Percentiles rank a stretch among this genome's conserved stretches.
Evolutionary conservation across 805 yeast genomes (phyloP).

Genomic region (Sugiyamaella qingdaonensis): DNA sequence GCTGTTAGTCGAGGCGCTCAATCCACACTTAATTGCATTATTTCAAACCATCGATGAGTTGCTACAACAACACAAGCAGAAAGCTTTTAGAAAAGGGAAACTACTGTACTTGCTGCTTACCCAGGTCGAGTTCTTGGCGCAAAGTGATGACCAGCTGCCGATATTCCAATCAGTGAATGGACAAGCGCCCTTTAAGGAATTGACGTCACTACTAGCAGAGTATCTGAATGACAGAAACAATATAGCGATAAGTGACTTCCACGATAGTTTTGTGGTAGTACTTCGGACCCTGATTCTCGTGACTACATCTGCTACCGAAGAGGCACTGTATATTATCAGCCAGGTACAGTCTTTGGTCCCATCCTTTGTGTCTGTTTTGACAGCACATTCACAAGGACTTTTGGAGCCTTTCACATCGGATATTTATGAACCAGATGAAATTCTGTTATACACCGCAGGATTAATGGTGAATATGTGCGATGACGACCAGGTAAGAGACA

Average conservation of each 20-base stretch:
- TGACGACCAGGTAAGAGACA: not conserved
- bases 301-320: not conserved
- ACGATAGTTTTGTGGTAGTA: not conserved
- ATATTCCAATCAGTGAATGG: not conserved
- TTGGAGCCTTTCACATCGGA: not conserved
- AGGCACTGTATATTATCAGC: not conserved
- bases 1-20: not conserved
- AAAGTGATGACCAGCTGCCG: not conserved
- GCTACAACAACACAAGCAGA: not conserved
- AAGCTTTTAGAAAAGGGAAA: not conserved
- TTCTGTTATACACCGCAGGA: slow-evolving; percentile 5
- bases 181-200: not conserved
- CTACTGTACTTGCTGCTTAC: not conserved
- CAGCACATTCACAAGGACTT: not conserved
- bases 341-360: not conserved
- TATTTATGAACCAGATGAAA: not conserved
- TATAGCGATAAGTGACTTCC: not conserved
- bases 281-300: not conserved
- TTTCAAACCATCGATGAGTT: not conserved
- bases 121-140: not conserved
- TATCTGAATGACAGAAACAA: not conserved
- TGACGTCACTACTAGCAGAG: not conserved
- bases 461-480: slow-evolving; percentile 8
- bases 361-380: not conserved
- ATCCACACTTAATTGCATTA: not conserved